phyloP scores from a whole-genome alignment of 2,329 filamentous ascomycete genomes.

The Rosellinia necatrix region DNA sequence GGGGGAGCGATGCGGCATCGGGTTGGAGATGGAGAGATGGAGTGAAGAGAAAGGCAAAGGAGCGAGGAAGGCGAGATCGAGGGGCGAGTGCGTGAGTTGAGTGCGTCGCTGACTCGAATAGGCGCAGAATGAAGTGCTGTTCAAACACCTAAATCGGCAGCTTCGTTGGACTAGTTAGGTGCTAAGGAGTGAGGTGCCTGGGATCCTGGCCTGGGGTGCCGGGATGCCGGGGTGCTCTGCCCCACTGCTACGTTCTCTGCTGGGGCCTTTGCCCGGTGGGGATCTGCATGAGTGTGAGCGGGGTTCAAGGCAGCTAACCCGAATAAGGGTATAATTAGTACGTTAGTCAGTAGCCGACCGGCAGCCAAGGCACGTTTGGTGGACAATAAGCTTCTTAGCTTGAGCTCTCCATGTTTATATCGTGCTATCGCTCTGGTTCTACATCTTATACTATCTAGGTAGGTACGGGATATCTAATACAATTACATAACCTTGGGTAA shows the following conservation, averaged over 20 bases:
- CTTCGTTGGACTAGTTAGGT: background rate
- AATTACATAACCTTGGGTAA: no score
- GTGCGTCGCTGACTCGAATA: conserved; percentile 24
- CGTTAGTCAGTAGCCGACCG: background rate
- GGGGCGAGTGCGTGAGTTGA: no score
- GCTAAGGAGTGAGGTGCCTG: background rate
- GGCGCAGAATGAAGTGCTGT: conserved; percentile 13
- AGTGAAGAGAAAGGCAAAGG: no score
- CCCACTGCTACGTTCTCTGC: no score
- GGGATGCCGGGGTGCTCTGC: background rate
- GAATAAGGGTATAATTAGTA: no score
- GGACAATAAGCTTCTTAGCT: conserved; percentile 13
- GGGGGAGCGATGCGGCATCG: background rate
- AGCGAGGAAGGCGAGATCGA: background rate
- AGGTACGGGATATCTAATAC: no score
- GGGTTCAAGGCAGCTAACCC: no score
- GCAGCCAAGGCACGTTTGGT: background rate
- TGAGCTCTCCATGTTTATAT: background rate
- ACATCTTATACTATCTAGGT: background rate
- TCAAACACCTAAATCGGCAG: conserved; percentile 8
- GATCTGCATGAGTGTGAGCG: conserved; percentile 15
- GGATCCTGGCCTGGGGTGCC: background rate
- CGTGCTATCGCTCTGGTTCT: no score
- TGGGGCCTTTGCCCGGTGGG: no score
- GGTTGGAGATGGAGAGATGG: background rate